Evolutionary conservation across 2,329 filamentous ascomycete genomes (phyloP).

Genomic region (Cladosporium sp.): DNA sequence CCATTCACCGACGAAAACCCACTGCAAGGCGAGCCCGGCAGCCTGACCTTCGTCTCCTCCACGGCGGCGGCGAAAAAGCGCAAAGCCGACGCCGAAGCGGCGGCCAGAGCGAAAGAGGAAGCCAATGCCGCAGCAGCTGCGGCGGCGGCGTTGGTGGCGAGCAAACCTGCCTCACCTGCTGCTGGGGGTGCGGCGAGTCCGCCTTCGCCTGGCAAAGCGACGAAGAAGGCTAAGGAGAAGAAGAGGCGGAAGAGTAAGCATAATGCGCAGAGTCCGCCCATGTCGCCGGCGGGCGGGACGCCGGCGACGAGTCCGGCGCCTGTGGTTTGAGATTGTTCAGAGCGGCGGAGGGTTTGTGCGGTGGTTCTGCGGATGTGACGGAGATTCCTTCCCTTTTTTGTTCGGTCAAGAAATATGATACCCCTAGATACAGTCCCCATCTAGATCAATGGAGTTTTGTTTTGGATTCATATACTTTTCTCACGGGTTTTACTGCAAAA

Average conservation of each 20-base stretch:
- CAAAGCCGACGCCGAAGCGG: conserved; percentile 29
- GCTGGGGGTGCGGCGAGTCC: conserved; percentile 16
- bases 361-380: too few species aligned
- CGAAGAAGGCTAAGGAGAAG: conserved; percentile 15
- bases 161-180: conserved; percentile 13
- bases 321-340: background rate
- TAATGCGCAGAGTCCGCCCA: conserved; percentile 12
- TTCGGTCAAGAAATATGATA: too few species aligned
- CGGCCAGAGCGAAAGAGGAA: background rate
- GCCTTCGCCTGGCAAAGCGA: conserved; percentile 14
- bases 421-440: too few species aligned
- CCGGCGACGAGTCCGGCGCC: conserved; percentile 2
- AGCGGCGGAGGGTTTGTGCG: too few species aligned
- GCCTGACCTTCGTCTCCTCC: conserved; percentile 53
- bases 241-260: conserved; percentile 20
- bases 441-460: too few species aligned
- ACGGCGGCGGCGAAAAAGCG: conserved; percentile 40
- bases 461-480: too few species aligned
- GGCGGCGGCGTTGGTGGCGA: conserved; percentile 16
- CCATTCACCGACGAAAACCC: conserved; percentile 60
- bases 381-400: too few species aligned
- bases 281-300: conserved; percentile 6
- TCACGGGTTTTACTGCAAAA: too few species aligned
- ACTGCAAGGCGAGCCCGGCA: conserved; percentile 58
- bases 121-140: conserved; percentile 24